Base-by-base conservation (phyloP, 2,329 filamentous ascomycete species). In the Aphanoascus verrucosus region DNA sequence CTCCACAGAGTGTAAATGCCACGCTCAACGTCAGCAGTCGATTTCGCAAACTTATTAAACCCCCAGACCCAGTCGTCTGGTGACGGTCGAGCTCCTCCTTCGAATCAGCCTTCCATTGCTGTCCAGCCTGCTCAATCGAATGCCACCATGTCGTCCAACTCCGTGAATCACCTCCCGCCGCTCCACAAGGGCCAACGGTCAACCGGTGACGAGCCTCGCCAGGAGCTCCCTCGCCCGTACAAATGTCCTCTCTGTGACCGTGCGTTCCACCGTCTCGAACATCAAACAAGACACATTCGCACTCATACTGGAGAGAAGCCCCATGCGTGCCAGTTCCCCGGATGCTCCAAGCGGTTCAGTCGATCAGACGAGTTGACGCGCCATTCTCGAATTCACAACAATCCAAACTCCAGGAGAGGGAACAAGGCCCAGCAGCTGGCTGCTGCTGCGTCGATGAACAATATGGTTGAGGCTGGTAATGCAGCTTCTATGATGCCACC, bases 231-330 rank as follows among this genome's bases (percentile, higher is more conserved):
- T 56, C 84, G 93, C 54, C 91, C 91, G 0, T 98, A 98, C 82
- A 97, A 97, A 77, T 98, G 91, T 72, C 90, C 91, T 57, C 81
- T 98, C 58, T 98, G 93, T 76, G 91, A 96, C 65, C 94, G 96
- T 79, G 91, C 93, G 57, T 98, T 98, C 74, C 93, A 97, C 77
- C 88, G 93, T 58, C 79, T 98, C 41, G 91, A 97, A 76, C 91
- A 97, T 70, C 91, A 96, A 77, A 85, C 81, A 56, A 73, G 83
- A 63, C 91, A 98, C 72, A 97, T 97, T 67, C 84, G 91, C 64
- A 97, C 93, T 5, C 91, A 98, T 72, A 98, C 91, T 0, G 93
- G 91, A 64, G 91, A 98, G 77, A 98, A 97, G 78, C 91, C 91
- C 46, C 93, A 97, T 66, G 90, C 87, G 58, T 98, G 91, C 80